These are phyloP conservation scores for Liquidambar formosana DNA, from an alignment of 164 flowering plant genomes.

Conservation along the genomic window DNA sequence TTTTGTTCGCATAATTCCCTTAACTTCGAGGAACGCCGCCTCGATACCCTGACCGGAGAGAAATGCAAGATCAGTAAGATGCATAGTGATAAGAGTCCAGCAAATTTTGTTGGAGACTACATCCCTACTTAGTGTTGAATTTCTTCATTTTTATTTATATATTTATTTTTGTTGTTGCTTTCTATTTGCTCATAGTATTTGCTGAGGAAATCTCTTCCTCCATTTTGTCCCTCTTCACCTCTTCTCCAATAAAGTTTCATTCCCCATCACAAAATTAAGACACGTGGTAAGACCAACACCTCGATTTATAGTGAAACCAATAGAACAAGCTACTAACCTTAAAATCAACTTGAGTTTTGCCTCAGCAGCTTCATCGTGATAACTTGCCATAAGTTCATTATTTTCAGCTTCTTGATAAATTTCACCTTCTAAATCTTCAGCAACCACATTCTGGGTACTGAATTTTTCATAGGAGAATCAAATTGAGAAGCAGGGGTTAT, in stretches of 20 bases:
- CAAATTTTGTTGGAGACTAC: no score
- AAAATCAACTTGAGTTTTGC: constrained; percentile 78
- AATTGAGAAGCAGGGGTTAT: constrained; percentile 15
- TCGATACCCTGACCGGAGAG: constrained; percentile 72
- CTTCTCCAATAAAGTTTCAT: no score
- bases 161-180: no score
- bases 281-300: not conserved
- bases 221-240: no score
- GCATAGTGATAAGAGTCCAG: not conserved
- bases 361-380: constrained; percentile 50
- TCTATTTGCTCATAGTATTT: no score
- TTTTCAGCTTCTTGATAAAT: constrained; percentile 31
- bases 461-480: constrained; percentile 17
- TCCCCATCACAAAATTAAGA: no score
- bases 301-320: constrained; percentile 5
- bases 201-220: no score
- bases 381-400: constrained; percentile 24
- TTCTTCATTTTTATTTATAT: no score
- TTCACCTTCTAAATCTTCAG: constrained; percentile 27
- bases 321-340: constrained; percentile 46
- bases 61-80: constrained; percentile 6
- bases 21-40: constrained; percentile 47
- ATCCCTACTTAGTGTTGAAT: no score
- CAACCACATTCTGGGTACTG: constrained; percentile 13
- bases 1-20: constrained; percentile 65